Evolutionary conservation across 192 early-diverging fungal genomes (phyloP).

Genomic region (Linnemannia zychae): DNA sequence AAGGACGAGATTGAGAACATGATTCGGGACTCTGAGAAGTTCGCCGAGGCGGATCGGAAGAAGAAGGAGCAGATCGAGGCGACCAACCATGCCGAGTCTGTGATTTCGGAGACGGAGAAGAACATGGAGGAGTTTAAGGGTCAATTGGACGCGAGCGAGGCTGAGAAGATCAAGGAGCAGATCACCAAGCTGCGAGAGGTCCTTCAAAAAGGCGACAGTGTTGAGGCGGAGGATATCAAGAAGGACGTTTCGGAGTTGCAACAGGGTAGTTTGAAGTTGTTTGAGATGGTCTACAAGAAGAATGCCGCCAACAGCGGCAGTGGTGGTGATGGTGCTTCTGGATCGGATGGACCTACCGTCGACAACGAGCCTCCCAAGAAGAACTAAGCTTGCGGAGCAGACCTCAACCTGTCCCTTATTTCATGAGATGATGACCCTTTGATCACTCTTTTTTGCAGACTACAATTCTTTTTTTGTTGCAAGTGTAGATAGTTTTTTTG

Average conservation of each 20-base stretch:
- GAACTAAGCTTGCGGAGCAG: constrained; percentile 3
- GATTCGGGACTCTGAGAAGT: constrained; percentile 91
- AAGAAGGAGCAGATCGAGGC: constrained; percentile 96
- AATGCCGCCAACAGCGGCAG: constrained; percentile 9
- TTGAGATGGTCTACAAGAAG: constrained; percentile 98
- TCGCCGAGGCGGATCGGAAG: constrained; percentile 93
- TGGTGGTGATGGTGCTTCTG: constrained; percentile 23
- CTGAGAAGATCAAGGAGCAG: constrained; percentile 87
- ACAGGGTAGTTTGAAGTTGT: constrained; percentile 92
- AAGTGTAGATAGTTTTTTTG: not conserved
- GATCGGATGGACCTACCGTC: constrained; percentile 43
- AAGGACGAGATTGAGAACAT: constrained; percentile 98
- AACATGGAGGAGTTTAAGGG: constrained; percentile 97
- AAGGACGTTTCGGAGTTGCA: constrained; percentile 88
- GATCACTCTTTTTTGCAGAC: not conserved
- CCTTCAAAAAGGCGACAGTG: constrained; percentile 77
- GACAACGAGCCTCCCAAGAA: constrained; percentile 55
- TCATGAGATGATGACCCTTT: not conserved
- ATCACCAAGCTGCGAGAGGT: constrained; percentile 87
- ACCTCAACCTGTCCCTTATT: not conserved
- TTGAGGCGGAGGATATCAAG: constrained; percentile 91
- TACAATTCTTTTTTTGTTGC: not conserved
- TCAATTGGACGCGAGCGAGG: constrained; percentile 89
- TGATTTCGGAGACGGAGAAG: constrained; percentile 95
- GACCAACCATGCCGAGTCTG: constrained; percentile 91